Conservation (phyloP, 176 grass and related monocot genomes). For the Phoenix dactylifera region DNA sequence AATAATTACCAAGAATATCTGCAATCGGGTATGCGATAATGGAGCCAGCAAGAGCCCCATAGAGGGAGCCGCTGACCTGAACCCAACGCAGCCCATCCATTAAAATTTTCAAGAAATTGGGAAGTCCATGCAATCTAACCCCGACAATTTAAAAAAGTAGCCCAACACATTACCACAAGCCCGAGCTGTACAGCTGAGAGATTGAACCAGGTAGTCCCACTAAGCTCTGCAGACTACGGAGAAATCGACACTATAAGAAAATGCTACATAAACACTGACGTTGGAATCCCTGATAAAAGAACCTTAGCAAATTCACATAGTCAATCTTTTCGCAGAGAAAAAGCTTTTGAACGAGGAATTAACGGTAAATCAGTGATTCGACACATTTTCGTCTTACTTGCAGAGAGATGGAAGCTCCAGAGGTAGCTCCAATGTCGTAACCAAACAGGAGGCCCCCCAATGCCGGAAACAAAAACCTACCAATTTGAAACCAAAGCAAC, state of each 20-base stretch:
- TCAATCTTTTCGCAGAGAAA: too few species aligned
- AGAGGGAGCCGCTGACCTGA: conserved; percentile 90
- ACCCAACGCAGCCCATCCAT: not conserved
- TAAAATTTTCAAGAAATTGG: too few species aligned
- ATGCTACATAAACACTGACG: too few species aligned
- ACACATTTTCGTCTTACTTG: conserved; percentile 38
- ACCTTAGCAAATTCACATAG: too few species aligned
- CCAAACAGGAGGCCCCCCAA: conserved; percentile 89
- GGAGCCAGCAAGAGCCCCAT: conserved; percentile 87
- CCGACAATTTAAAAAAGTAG: too few species aligned
- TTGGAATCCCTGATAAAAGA: too few species aligned
- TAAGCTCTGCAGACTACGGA: conserved; percentile 69
- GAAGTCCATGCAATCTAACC: too few species aligned
- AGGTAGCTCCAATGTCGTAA: conserved; percentile 89
- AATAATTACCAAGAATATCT: conserved; percentile 60
- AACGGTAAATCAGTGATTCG: too few species aligned
- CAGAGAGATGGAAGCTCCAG: conserved; percentile 78
- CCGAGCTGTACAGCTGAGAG: conserved; percentile 79
- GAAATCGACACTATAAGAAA: not conserved
- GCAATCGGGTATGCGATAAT: conserved; percentile 58
- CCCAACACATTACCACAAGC: conserved; percentile 58
- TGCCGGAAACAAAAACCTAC: conserved; percentile 89
- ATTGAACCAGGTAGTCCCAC: conserved; percentile 84
- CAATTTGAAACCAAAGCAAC: conserved; percentile 14
- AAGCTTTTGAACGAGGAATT: too few species aligned